Conservation (phyloP, 805 yeast species). For the Ogataea corticis region DNA sequence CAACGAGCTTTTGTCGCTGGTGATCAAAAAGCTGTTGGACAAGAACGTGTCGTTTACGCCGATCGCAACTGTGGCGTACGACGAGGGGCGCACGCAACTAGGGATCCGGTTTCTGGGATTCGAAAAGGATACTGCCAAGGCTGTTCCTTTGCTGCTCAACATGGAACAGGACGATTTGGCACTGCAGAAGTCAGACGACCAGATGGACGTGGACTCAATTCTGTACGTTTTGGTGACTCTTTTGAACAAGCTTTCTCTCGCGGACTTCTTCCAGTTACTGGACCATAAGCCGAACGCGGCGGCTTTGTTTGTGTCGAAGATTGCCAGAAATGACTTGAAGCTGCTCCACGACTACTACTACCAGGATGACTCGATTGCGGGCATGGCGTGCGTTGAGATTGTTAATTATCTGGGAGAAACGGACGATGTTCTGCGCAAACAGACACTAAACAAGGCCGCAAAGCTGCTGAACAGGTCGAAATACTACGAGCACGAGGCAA, state of each 20-base stretch:
- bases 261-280: slow-evolving; percentile 70
- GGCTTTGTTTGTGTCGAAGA: slow-evolving; percentile 37
- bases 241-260: slow-evolving; percentile 52
- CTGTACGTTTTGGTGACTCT: slow-evolving; percentile 57
- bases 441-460: slow-evolving; percentile 31
- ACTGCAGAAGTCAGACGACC: slow-evolving; percentile 60
- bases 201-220: slow-evolving; percentile 61
- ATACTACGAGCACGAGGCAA: slow-evolving; percentile 36
- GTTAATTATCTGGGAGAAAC: slow-evolving; percentile 23
- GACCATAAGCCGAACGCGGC: slow-evolving; percentile 46
- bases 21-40: slow-evolving; percentile 47
- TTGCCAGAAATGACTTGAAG: slow-evolving; percentile 37
- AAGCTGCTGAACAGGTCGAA: slow-evolving; percentile 36
- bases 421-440: slow-evolving; percentile 22
- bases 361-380: slow-evolving; percentile 60
- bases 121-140: slow-evolving; percentile 64
- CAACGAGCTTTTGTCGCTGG: slow-evolving; percentile 49
- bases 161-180: slow-evolving; percentile 77
- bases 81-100: slow-evolving; percentile 76
- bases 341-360: slow-evolving; percentile 55
- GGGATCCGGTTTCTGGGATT: slow-evolving; percentile 66
- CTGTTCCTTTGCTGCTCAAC: slow-evolving; percentile 62
- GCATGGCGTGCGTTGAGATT: slow-evolving; percentile 45
- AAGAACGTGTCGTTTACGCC: slow-evolving; percentile 54
- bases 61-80: slow-evolving; percentile 65